Conservation (phyloP, 2,329 filamentous ascomycete species). For the Pseudogymnoascus sp. region DNA sequence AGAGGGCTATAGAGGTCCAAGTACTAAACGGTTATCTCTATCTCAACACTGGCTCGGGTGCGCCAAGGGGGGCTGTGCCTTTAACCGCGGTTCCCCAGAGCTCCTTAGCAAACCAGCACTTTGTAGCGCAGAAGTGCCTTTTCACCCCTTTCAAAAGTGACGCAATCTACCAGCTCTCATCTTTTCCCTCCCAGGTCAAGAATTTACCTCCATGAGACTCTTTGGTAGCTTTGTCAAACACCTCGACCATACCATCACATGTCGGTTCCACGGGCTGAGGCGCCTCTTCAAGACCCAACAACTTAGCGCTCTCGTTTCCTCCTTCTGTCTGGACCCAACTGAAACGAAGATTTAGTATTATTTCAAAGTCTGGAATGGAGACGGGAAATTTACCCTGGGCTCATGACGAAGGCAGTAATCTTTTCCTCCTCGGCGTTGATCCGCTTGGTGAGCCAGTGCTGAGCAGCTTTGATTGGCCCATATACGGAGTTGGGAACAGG, state of each 20-base stretch:
- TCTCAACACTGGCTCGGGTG: background rate
- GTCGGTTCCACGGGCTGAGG: slow-evolving; percentile 17
- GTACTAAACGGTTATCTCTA: background rate
- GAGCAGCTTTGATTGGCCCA: slow-evolving; percentile 25
- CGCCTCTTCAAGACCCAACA: slow-evolving; percentile 16
- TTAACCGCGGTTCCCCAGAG: background rate
- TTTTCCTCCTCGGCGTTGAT: slow-evolving; percentile 20
- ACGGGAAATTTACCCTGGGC: slow-evolving; percentile 15
- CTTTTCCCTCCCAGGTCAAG: slow-evolving; percentile 9
- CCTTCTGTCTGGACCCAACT: slow-evolving; percentile 21
- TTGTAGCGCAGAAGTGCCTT: background rate
- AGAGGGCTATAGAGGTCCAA: background rate
- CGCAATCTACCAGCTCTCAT: slow-evolving; percentile 9
- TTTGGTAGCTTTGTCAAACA: slow-evolving; percentile 12
- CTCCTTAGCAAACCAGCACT: background rate
- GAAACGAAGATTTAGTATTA: slow-evolving; percentile 11
- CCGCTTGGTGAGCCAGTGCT: slow-evolving; percentile 27
- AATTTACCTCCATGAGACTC: slow-evolving; percentile 13
- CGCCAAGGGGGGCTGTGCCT: no score
- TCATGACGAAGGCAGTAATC: slow-evolving; percentile 19
- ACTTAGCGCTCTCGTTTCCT: slow-evolving; percentile 19
- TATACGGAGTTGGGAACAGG: slow-evolving; percentile 23
- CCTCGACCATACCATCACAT: slow-evolving; percentile 13
- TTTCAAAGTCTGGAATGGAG: background rate
- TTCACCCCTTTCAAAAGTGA: background rate